phyloP scores from a whole-genome alignment of 129 eudicot genomes.

The Dittrichia graveolens region DNA sequence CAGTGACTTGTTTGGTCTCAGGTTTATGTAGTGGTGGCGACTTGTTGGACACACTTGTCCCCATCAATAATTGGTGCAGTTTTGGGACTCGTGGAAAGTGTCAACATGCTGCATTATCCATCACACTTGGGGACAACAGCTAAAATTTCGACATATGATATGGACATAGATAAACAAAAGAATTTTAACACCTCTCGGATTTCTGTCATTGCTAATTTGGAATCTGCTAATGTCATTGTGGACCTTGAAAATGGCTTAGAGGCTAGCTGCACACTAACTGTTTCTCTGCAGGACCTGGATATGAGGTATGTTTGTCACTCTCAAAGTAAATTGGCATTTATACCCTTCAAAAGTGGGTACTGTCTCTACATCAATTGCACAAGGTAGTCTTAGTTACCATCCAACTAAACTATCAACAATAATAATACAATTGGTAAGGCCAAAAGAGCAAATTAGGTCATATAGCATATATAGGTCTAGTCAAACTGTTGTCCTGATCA shows the following conservation, averaged over 20 bases:
- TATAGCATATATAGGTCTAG: conserved; percentile 7
- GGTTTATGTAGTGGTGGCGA: conserved; percentile 55
- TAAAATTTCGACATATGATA: conserved; percentile 18
- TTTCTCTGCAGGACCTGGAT: conserved; percentile 53
- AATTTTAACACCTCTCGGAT: conserved; percentile 33
- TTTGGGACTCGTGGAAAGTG: conserved; percentile 43
- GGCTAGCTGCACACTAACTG: conserved; percentile 50
- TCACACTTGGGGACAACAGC: conserved; percentile 24
- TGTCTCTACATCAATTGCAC: neutral
- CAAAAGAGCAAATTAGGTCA: conserved; percentile 5
- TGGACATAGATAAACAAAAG: conserved; percentile 25
- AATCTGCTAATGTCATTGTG: conserved; percentile 48
- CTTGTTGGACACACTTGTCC: conserved; percentile 59
- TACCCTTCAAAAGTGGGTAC: neutral
- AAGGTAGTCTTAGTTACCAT: conserved; percentile 4
- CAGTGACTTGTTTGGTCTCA: conserved; percentile 39
- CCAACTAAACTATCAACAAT: neutral
- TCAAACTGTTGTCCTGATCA: neutral
- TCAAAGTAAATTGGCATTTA: conserved; percentile 9
- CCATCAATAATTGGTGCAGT: conserved; percentile 55
- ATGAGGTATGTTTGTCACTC: conserved; percentile 46
- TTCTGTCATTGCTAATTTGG: conserved; percentile 52
- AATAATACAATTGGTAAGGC: neutral
- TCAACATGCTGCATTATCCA: conserved; percentile 35
- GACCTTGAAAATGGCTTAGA: conserved; percentile 76